Percentiles rank a stretch among this genome's conserved stretches.
Evolutionary conservation across 805 yeast genomes (phyloP).

Genomic region (Aciculoconidium aculeatum): DNA sequence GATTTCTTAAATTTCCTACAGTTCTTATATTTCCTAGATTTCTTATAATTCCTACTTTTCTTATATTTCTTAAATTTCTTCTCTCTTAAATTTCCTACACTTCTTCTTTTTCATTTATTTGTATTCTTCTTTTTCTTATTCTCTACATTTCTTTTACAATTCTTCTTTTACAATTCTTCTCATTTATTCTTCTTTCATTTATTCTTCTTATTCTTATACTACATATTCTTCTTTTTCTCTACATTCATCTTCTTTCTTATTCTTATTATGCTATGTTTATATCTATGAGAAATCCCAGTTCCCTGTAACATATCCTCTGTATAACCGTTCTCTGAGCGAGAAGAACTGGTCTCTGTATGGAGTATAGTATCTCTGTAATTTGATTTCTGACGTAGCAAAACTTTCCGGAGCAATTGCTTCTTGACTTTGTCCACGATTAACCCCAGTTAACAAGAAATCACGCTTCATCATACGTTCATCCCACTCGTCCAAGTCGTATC

Average conservation of each 20-base stretch:
- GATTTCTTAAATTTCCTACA: no score
- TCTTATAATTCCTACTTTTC: no score
- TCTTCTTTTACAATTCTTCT: constrained; percentile 1
- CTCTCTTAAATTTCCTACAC: background rate
- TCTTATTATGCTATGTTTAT: background rate
- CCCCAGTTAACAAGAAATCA: constrained; percentile 73
- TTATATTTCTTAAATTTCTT: no score
- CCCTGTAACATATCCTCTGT: constrained; percentile 41
- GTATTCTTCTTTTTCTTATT: constrained; percentile 1
- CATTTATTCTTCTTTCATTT: no score
- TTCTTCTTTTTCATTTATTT: background rate
- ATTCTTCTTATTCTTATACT: no score
- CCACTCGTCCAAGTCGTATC: constrained; percentile 38
- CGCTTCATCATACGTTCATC: constrained; percentile 54
- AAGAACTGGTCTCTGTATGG: constrained; percentile 44
- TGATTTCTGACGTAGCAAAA: constrained; percentile 57
- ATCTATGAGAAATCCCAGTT: constrained; percentile 35
- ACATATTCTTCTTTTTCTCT: no score
- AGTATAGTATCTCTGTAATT: constrained; percentile 37
- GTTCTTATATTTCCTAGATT: no score
- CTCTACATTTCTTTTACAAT: background rate
- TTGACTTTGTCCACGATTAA: constrained; percentile 60
- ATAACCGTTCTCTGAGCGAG: constrained; percentile 41
- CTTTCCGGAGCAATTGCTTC: constrained; percentile 67
- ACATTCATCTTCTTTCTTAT: no score